phyloP scores from a whole-genome alignment of 164 flowering plant genomes.

The Nymphaea thermarum region DNA sequence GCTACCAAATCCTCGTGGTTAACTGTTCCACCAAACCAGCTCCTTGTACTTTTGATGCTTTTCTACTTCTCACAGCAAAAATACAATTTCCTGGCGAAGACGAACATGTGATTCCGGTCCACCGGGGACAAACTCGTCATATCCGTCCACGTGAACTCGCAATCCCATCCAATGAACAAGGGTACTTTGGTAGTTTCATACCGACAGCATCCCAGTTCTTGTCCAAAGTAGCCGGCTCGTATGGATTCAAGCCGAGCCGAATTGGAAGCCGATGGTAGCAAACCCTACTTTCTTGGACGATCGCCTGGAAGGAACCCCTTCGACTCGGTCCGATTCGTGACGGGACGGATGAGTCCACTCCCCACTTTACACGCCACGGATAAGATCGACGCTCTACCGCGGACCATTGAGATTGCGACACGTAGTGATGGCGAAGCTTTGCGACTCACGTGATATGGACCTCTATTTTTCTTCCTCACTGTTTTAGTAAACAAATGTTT shows the following conservation, averaged over 20 bases:
- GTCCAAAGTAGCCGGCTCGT: neutral
- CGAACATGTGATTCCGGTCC: neutral
- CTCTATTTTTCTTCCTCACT: neutral
- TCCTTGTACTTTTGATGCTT: too few relatives aligned
- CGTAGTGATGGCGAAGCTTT: neutral
- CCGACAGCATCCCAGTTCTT: too few relatives aligned
- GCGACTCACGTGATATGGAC: neutral
- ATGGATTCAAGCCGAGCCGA: neutral
- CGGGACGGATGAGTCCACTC: neutral
- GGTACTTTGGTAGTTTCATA: too few relatives aligned
- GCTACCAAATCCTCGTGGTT: too few relatives aligned
- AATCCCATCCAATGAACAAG: too few relatives aligned
- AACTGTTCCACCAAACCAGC: too few relatives aligned
- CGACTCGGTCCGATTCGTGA: neutral
- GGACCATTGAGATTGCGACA: neutral
- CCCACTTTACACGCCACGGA: neutral
- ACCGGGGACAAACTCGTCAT: neutral
- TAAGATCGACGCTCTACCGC: neutral
- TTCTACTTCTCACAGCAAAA: too few relatives aligned
- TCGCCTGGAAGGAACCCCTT: too few relatives aligned
- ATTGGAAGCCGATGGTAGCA: neutral
- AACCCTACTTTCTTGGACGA: neutral
- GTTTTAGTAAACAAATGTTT: neutral
- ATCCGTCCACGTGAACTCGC: too few relatives aligned
- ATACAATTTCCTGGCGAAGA: too few relatives aligned